Evolutionary conservation across 805 yeast species (phyloP), one percentile per base, ranked within the genome.

Genomic region (Lipomyces lipofer): DNA sequence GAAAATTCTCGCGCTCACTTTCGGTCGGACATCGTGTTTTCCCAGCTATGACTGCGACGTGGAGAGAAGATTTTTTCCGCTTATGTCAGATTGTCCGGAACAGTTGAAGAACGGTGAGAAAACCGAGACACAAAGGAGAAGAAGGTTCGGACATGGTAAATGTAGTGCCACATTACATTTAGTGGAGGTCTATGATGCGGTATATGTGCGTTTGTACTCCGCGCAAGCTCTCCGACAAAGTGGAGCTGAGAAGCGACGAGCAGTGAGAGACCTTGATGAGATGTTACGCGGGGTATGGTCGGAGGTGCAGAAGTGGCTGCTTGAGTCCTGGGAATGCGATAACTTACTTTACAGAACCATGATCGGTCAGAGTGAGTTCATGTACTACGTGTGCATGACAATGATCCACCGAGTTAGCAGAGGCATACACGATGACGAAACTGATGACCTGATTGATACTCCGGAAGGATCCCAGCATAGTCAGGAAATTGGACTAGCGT

Each of bases 371-470:
- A 36, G 33, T n/a, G 51, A 49, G 39, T 54, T 30, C 35, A 42
- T 44, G 47, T 49, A 40, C 21, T 21, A 38, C 22, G 44, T 36
- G 4, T 32, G 45, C 25, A 25, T 43, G 51, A 49, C 54, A 19
- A 54, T 54, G 58, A 54, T 54, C 21, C 58, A 54, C 25, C 53
- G 57, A 12, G 29, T 44, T 29, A 32, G 47, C 40, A 35, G 45
- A 28, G 19, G 36, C 2, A 39, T 48, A 27, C 24, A 43, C 30
- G 30, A 22, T 13, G 46, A 46, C n/a, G 42, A 28, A 15, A 39
- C n/a, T 15, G 47, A 21, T 15, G 44, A 13, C n/a, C 29, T 29
- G 21, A 45, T 39, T 13, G 28, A 17, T 10, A 49, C 54, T 13
- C 30, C 47, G 4, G 33, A 44, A 10, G 58, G 51, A 15, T 36